These are phyloP conservation scores for Diaporthe batatas DNA, from an alignment of 2,329 filamentous ascomycete genomes.

Conservation along the genomic window DNA sequence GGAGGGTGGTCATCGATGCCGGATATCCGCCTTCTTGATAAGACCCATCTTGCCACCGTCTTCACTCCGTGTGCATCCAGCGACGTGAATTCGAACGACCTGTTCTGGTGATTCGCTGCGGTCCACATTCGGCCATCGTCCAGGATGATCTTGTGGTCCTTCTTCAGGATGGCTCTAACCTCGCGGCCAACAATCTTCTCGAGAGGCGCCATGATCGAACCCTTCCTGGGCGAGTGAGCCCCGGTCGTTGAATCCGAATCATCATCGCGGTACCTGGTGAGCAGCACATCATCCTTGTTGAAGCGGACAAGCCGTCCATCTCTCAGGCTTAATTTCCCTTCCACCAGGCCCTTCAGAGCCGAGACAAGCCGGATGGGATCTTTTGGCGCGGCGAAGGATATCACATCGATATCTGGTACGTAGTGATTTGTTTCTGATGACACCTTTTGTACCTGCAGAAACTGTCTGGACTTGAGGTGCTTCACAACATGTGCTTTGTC, in stretches of 20 bases:
- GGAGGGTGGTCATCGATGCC: slow-evolving; percentile 6
- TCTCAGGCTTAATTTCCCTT: slow-evolving; percentile 25
- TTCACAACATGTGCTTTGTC: slow-evolving; percentile 34
- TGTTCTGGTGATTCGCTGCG: slow-evolving; percentile 12
- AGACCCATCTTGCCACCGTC: slow-evolving; percentile 19
- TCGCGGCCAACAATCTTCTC: slow-evolving; percentile 9
- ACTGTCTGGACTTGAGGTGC: slow-evolving; percentile 35
- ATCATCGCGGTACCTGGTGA: slow-evolving; percentile 25
- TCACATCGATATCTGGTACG: slow-evolving; percentile 29
- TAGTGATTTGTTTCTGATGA: slow-evolving; percentile 26
- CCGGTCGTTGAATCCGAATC: not conserved
- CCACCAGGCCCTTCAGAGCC: slow-evolving; percentile 23
- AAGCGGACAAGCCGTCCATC: slow-evolving; percentile 15
- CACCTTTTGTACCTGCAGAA: slow-evolving; percentile 21
- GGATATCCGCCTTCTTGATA: slow-evolving; percentile 13
- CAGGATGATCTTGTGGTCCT: slow-evolving; percentile 28
- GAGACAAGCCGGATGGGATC: slow-evolving; percentile 37
- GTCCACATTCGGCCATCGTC: slow-evolving; percentile 33
- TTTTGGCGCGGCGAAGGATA: slow-evolving; percentile 33
- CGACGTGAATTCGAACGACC: slow-evolving; percentile 27
- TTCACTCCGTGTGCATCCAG: slow-evolving; percentile 8
- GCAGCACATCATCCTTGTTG: slow-evolving; percentile 30
- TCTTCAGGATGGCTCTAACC: slow-evolving; percentile 28
- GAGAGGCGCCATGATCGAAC: slow-evolving; percentile 3
- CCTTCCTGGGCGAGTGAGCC: not conserved